These are phyloP conservation scores for Yamadazyma friedrichii DNA, from an alignment of 1,139 yeast genomes.

Conservation along the genomic window DNA sequence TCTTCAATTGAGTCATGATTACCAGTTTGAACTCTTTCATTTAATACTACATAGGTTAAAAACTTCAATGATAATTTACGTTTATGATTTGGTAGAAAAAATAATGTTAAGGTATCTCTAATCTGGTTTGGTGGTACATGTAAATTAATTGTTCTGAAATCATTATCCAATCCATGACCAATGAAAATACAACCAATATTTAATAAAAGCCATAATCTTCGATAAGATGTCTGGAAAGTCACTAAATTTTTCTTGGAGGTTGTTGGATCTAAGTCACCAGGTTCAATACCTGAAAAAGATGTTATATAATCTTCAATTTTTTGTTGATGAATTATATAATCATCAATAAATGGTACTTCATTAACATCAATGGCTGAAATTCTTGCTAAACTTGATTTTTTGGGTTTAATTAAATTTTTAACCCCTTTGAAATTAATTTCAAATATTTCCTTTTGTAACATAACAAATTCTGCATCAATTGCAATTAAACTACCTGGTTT, in stretches of 20 bases:
- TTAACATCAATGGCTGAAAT: conserved; percentile 72
- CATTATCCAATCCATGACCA: conserved; percentile 91
- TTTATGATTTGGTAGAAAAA: conserved; percentile 65
- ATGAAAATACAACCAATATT: conserved; percentile 90
- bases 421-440: conserved; percentile 73
- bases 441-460: conserved; percentile 72
- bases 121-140: conserved; percentile 85
- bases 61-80: conserved; percentile 86
- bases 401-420: conserved; percentile 70
- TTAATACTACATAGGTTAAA: conserved; percentile 75
- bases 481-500: conserved; percentile 76
- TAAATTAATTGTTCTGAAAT: conserved; percentile 88
- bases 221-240: conserved; percentile 77
- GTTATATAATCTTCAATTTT: conserved; percentile 85
- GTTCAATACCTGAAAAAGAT: conserved; percentile 86
- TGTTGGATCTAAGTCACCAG: conserved; percentile 80
- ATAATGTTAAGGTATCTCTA: conserved; percentile 84
- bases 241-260: conserved; percentile 71
- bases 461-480: conserved; percentile 95
- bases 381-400: conserved; percentile 77
- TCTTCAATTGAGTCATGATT: conserved; percentile 98
- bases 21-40: conserved; percentile 80
- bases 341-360: conserved; percentile 89
- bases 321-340: conserved; percentile 75
- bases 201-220: conserved; percentile 83